A percentile compares a stretch with the other conserved stretches of the same genome.
phyloP scores from a whole-genome alignment of 2,329 filamentous ascomycete species.

The Cryphonectria nitschkei region DNA sequence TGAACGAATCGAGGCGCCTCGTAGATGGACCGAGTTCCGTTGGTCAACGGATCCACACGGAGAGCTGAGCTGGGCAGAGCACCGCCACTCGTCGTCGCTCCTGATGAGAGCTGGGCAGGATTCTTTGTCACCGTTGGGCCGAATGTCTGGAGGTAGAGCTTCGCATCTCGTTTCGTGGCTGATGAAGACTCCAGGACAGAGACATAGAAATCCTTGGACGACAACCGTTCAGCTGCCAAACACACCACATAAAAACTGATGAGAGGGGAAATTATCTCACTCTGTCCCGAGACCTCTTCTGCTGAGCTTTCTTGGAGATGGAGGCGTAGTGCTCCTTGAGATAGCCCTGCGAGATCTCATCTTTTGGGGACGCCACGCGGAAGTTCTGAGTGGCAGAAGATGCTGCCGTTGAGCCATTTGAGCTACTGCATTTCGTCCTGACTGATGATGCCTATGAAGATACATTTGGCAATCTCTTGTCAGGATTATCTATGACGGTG shows the following conservation, averaged over 20 bases:
- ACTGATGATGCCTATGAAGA: slow-evolving; percentile 16
- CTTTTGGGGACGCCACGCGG: slow-evolving; percentile 34
- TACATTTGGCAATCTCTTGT: background rate
- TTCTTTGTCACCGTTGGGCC: slow-evolving; percentile 47
- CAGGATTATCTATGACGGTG: background rate
- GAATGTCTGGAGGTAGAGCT: slow-evolving; percentile 88
- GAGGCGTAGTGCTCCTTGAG: slow-evolving; percentile 42
- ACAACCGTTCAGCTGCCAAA: slow-evolving; percentile 20
- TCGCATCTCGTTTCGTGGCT: slow-evolving; percentile 90
- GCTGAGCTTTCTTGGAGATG: slow-evolving; percentile 49
- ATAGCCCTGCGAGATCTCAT: slow-evolving; percentile 35
- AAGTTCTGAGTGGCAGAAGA: slow-evolving; percentile 32
- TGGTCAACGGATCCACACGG: slow-evolving; percentile 25
- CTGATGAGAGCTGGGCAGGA: slow-evolving; percentile 38
- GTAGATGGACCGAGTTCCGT: slow-evolving; percentile 37
- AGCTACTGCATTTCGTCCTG: slow-evolving; percentile 22
- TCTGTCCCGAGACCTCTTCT: slow-evolving; percentile 52
- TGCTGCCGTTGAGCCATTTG: slow-evolving; percentile 28
- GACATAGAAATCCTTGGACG: slow-evolving; percentile 75
- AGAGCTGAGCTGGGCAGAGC: slow-evolving; percentile 33
- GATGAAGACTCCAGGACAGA: slow-evolving; percentile 89
- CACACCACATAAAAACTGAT: background rate
- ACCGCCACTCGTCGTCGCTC: slow-evolving; percentile 31
- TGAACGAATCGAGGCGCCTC: slow-evolving; percentile 44
- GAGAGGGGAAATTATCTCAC: slow-evolving; percentile 38